Conservation (phyloP, 2,329 filamentous ascomycete genomes). For the Colletotrichum sansevieriae region DNA sequence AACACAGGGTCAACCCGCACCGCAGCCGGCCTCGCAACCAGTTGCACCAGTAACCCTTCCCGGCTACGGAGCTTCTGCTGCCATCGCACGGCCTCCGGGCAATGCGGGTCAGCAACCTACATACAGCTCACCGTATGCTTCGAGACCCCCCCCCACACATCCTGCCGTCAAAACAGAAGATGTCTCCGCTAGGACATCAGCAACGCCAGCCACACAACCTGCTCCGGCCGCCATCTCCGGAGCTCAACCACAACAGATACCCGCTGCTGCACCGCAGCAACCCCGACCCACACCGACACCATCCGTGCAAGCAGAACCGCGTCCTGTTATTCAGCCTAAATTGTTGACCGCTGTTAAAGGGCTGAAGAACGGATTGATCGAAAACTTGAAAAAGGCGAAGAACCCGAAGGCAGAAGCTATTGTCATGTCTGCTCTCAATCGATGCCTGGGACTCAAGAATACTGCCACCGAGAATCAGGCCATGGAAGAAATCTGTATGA, state of each 20-base stretch:
- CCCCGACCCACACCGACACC: conserved; percentile 38
- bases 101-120: conserved; percentile 44
- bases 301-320: conserved; percentile 40
- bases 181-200: conserved; percentile 32
- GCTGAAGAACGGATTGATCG: conserved; percentile 62
- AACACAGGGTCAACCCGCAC: conserved; percentile 41
- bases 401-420: conserved; percentile 60
- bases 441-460: conserved; percentile 62
- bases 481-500: conserved; percentile 62
- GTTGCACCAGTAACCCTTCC: conserved; percentile 45
- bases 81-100: conserved; percentile 42
- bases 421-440: conserved; percentile 66
- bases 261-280: conserved; percentile 36
- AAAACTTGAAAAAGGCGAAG: conserved; percentile 59
- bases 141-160: conserved; percentile 45
- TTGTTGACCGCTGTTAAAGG: conserved; percentile 58
- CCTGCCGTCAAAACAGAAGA: conserved; percentile 43
- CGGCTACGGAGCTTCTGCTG: conserved; percentile 44
- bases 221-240: conserved; percentile 33
- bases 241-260: conserved; percentile 35
- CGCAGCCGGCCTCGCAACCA: conserved; percentile 45
- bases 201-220: conserved; percentile 24
- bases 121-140: conserved; percentile 50
- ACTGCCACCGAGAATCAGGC: conserved; percentile 59
- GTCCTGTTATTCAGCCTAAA: conserved; percentile 59